Conservation (phyloP, 129 eudicot genomes). For the Arctium minus region DNA sequence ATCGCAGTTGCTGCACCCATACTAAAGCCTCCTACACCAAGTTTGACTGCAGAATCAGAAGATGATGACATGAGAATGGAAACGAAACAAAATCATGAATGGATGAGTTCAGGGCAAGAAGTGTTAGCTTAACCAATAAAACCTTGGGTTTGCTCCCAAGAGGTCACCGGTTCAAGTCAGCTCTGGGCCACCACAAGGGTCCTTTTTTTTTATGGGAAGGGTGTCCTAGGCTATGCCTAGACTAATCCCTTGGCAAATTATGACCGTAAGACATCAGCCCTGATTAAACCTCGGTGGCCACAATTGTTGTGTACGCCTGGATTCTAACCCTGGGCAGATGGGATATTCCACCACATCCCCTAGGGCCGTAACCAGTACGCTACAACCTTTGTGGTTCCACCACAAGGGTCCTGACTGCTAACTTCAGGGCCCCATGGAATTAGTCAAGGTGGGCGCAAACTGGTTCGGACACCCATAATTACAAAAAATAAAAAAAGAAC, state of each 20-base stretch:
- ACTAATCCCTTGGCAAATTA: too few species aligned
- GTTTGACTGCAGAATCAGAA: slow-evolving; percentile 43
- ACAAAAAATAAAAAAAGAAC: not conserved
- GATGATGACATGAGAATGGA: not conserved
- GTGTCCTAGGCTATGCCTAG: too few species aligned
- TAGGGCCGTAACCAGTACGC: too few species aligned
- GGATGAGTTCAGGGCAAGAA: not conserved
- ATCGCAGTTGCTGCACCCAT: slow-evolving; percentile 86
- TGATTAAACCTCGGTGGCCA: too few species aligned
- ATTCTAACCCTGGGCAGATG: too few species aligned
- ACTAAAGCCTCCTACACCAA: slow-evolving; percentile 80
- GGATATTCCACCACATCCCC: too few species aligned
- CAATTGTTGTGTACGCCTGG: too few species aligned
- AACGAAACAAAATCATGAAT: not conserved
- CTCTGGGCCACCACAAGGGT: too few species aligned
- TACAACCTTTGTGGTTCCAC: too few species aligned
- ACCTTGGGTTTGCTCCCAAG: not conserved
- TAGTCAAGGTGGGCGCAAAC: not conserved
- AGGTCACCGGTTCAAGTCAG: not conserved
- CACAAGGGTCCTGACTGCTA: not conserved
- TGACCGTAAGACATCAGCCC: too few species aligned
- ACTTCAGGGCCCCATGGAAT: not conserved
- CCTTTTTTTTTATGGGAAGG: too few species aligned
- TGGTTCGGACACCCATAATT: not conserved
- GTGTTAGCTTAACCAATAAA: not conserved